These are phyloP conservation scores for Pseudomicrostroma phylloplanum DNA, from an alignment of 1,284 basidiomycete species.

Conservation along the genomic window DNA sequence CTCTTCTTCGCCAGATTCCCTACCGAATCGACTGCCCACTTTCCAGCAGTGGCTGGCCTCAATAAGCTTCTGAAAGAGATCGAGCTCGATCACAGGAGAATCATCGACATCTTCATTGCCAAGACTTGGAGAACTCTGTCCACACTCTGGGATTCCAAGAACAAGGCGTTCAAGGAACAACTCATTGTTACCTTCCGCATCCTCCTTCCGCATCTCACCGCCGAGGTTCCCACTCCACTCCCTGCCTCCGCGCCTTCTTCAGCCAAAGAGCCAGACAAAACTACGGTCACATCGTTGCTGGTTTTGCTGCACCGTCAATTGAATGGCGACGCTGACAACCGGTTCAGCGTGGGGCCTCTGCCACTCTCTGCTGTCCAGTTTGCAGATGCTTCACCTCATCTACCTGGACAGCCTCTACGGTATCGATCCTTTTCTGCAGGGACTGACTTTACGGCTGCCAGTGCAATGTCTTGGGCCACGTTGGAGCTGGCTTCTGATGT, in stretches of 20 bases:
- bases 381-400: not conserved
- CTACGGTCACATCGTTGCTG: not conserved
- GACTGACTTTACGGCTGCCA: constrained; percentile 63
- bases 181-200: constrained; percentile 26
- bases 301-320: not conserved
- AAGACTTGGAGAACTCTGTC: constrained; percentile 14
- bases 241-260: not conserved
- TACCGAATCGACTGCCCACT: constrained; percentile 29
- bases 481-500: constrained; percentile 73
- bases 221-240: not conserved
- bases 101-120: constrained; percentile 18
- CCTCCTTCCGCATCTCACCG: constrained; percentile 17
- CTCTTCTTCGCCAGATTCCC: constrained; percentile 22
- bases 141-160: constrained; percentile 25
- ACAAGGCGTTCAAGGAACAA: constrained; percentile 30
- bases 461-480: constrained; percentile 72
- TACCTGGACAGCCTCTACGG: constrained; percentile 51
- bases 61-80: constrained; percentile 25
- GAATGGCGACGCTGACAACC: constrained; percentile 10
- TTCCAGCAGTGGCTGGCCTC: constrained; percentile 27
- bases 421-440: constrained; percentile 64
- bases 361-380: not conserved
- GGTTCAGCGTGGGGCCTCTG: constrained; percentile 11
- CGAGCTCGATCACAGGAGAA: constrained; percentile 27
- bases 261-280: not conserved